Evolutionary conservation across 768 basidiomycete species (phyloP).

Genomic region (Termitomyces sp.): DNA sequence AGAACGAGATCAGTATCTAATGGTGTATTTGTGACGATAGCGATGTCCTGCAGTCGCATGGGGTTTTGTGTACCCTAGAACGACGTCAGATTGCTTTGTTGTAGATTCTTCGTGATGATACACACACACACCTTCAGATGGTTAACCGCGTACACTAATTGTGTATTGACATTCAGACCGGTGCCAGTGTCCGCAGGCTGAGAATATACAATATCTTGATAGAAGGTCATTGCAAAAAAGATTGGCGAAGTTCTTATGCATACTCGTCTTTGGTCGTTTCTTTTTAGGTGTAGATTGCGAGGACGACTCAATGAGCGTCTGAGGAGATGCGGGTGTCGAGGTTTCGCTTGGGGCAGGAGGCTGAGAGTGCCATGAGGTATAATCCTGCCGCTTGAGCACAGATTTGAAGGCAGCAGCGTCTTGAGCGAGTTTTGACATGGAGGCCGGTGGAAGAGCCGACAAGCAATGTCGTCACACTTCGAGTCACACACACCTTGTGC

Average conservation of each 20-base stretch:
- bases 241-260: constrained; percentile 23
- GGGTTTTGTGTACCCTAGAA: constrained; percentile 66
- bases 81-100: constrained; percentile 5
- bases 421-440: constrained; percentile 67
- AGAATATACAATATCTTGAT: constrained; percentile 72
- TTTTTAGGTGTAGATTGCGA: constrained; percentile 40
- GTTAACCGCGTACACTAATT: constrained; percentile 80
- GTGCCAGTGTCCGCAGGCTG: constrained; percentile 86
- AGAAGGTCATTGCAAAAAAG: constrained; percentile 16
- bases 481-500: constrained; percentile 19
- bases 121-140: constrained; percentile 64
- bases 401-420: constrained; percentile 72
- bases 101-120: not conserved
- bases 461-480: constrained; percentile 7
- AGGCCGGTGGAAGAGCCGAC: constrained; percentile 15
- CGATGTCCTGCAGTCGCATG: constrained; percentile 85
- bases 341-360: constrained; percentile 30
- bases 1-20: constrained; percentile 68
- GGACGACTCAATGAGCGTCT: constrained; percentile 18
- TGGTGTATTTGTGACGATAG: constrained; percentile 76
- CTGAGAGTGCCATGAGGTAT: constrained; percentile 74
- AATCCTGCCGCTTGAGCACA: constrained; percentile 61
- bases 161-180: constrained; percentile 81
- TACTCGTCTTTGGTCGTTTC: constrained; percentile 68
- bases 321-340: constrained; percentile 16